Conservation (phyloP, 768 basidiomycete species). For the Galerina marginata region DNA sequence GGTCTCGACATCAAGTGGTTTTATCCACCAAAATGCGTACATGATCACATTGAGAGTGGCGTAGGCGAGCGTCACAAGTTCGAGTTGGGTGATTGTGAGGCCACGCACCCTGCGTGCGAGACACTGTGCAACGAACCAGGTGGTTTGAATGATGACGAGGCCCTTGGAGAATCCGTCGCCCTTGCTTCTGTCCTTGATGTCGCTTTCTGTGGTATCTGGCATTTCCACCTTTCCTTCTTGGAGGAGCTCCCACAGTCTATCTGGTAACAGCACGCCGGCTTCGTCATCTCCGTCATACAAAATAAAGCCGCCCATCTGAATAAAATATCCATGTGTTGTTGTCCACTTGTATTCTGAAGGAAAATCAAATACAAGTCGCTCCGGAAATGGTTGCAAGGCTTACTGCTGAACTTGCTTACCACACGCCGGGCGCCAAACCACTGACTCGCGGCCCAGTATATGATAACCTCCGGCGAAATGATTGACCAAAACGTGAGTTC, state of each 20-base stretch:
- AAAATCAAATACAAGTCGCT: no score
- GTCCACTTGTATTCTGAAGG: slow-evolving; percentile 2
- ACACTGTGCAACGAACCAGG: slow-evolving; percentile 2
- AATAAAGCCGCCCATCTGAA: background rate
- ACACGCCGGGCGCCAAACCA: background rate
- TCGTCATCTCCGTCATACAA: background rate
- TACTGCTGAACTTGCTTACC: background rate
- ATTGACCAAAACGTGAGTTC: slow-evolving; percentile 5
- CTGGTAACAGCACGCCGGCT: background rate
- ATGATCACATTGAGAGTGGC: background rate
- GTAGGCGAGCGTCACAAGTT: background rate
- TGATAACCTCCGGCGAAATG: background rate
- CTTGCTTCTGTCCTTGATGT: slow-evolving; percentile 4
- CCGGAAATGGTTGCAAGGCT: background rate
- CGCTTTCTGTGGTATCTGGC: background rate
- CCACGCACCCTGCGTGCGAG: background rate
- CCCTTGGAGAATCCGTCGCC: background rate
- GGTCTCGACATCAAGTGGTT: background rate
- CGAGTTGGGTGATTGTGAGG: background rate
- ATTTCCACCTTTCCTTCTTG: background rate
- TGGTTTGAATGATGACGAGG: background rate
- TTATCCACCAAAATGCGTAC: slow-evolving; percentile 1
- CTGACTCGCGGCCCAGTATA: slow-evolving; percentile 3
- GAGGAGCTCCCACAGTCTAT: background rate
- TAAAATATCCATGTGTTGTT: slow-evolving; percentile 3